phyloP scores from a whole-genome alignment of 371 early-diverging fungal genomes.

The Furculomyces boomerangus region DNA sequence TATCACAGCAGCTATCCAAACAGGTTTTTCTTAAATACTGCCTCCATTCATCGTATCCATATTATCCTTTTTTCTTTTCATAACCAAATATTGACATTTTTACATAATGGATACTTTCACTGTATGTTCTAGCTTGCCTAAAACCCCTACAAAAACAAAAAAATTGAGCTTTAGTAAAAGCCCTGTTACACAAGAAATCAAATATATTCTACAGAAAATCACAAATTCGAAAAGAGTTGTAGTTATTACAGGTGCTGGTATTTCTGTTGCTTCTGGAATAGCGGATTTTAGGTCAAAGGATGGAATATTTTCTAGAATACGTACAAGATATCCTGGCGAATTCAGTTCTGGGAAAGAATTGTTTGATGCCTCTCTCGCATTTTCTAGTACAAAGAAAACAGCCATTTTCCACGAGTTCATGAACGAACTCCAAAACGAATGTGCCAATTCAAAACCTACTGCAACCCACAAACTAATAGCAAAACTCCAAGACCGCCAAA shows the following conservation, averaged over 20 bases:
- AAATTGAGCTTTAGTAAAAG: no score
- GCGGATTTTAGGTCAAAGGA: conserved; percentile 72
- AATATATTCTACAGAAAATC: conserved; percentile 24
- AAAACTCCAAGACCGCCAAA: conserved; percentile 43
- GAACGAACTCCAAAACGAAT: conserved; percentile 65
- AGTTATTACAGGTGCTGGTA: conserved; percentile 83
- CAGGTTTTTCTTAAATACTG: no score
- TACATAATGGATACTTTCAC: no score
- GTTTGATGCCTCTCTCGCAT: conserved; percentile 87
- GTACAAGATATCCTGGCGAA: conserved; percentile 26
- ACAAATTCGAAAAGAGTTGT: conserved; percentile 48
- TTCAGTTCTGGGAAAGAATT: conserved; percentile 84
- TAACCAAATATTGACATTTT: no score
- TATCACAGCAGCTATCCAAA: no score
- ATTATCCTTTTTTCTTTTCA: no score
- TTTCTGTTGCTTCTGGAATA: conserved; percentile 79
- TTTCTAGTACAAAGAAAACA: conserved; percentile 49
- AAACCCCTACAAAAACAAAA: no score
- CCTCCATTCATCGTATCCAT: no score
- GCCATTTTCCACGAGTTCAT: conserved; percentile 86
- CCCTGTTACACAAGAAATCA: conserved; percentile 3
- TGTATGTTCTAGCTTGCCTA: no score
- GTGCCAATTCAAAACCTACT: conserved; percentile 56
- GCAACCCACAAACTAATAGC: conserved; percentile 77
- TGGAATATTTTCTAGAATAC: conserved; percentile 68